A percentile compares a stretch with the other conserved stretches of the same genome.
Evolutionary conservation across 306 rosid species (phyloP).

Genomic region (Rubus idaeus): DNA sequence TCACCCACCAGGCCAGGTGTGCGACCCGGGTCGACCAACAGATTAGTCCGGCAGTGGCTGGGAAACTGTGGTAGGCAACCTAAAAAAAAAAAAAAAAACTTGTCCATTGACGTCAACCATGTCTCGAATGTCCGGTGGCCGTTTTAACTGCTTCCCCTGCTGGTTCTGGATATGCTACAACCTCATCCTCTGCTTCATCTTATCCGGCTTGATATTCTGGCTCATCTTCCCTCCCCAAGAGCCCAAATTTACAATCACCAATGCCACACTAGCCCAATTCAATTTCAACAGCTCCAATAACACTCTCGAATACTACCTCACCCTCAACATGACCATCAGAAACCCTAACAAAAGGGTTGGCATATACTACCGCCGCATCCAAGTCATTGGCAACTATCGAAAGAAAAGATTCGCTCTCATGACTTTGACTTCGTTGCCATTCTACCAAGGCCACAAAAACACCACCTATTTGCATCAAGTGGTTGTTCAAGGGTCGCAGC

Average conservation of each 20-base stretch:
- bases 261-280: conserved; percentile 54
- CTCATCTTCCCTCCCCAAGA: conserved; percentile 53
- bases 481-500: conserved; percentile 16
- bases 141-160: not conserved
- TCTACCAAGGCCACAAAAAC: conserved; percentile 61
- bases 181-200: not conserved
- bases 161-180: not conserved
- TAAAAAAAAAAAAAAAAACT: too few species aligned
- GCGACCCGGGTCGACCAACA: too few species aligned
- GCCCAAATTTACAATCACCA: conserved; percentile 44
- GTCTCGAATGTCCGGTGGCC: not conserved
- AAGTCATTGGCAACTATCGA: conserved; percentile 35
- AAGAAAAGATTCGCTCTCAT: conserved; percentile 29
- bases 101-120: not conserved
- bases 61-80: too few species aligned
- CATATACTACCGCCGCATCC: conserved; percentile 49
- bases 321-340: conserved; percentile 36
- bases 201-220: conserved; percentile 42
- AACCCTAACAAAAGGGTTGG: conserved; percentile 62
- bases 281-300: conserved; percentile 10
- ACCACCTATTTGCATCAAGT: conserved; percentile 28
- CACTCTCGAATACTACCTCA: conserved; percentile 28
- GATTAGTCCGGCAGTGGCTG: too few species aligned
- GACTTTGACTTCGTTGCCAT: conserved; percentile 15
- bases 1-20: too few species aligned